A percentile compares a stretch with the other conserved stretches of the same genome.
phyloP scores from a whole-genome alignment of 73 alveolate genomes.

The Strombidium stylifer region DNA sequence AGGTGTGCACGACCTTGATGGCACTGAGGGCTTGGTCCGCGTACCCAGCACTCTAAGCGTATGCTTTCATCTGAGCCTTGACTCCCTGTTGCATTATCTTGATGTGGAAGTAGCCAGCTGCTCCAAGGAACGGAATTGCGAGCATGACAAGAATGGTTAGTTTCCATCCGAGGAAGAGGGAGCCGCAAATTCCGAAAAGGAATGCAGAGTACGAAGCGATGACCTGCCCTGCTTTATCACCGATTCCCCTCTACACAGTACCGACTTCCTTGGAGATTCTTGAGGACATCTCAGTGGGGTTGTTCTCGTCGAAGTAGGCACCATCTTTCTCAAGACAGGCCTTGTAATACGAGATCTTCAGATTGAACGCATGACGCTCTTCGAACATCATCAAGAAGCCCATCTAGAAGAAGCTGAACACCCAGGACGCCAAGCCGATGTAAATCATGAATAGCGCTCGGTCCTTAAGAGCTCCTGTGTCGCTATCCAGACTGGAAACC shows the following conservation, averaged over 20 bases:
- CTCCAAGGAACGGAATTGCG: no score
- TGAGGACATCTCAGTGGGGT: background rate
- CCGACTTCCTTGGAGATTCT: background rate
- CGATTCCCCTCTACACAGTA: background rate
- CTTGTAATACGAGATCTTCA: background rate
- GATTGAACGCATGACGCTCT: background rate
- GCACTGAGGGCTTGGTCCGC: constrained; percentile 7
- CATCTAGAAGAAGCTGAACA: background rate
- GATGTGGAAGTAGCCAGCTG: no score
- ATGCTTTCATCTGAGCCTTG: background rate
- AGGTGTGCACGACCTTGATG: constrained; percentile 38
- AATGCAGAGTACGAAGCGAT: no score
- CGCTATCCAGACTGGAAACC: no score
- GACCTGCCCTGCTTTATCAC: no score
- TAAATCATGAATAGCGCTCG: no score
- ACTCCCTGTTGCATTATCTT: no score
- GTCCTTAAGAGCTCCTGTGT: no score
- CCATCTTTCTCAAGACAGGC: background rate
- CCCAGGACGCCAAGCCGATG: background rate
- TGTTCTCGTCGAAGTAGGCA: background rate
- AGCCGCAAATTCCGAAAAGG: no score
- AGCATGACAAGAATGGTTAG: no score
- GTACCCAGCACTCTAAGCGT: background rate
- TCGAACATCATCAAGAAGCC: background rate
- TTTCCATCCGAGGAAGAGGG: no score